Evolutionary conservation across 441 rosid species (phyloP), one percentile per base, ranked within the genome.

Genomic region (Viola pubescens): DNA sequence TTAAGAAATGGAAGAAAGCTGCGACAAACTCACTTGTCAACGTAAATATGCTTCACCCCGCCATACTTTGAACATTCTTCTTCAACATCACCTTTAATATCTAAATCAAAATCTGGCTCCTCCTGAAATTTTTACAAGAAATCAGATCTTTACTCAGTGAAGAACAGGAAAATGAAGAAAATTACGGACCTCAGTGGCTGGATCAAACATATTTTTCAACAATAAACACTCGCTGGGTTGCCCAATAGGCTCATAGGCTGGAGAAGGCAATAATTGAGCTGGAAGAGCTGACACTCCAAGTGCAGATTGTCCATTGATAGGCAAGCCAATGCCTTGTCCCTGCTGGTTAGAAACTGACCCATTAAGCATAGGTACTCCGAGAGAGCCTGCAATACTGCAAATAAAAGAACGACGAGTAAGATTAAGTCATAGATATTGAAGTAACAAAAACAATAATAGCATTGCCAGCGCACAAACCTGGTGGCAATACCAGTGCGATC

Each of bases 181-280:
- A 63, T 49, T 51, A 60, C 44, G 12, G 6, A 90, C 97, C 97
- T 90, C 97, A 2, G 91, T 77, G 10, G 84, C 82, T 55, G 96
- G 90, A 75, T 88, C 97, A 64, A 90, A 90, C 88, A 90, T 76
- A 72, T 90, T 90, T 75, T 90, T 88, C 77, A 90, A 73, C 73
- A 90, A 72, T 63, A 90, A 78, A 67, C 91, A 90, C 62, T 86
- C 90, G 57, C 87, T 83, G 13, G 97, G 94, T 60, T 49, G 78
- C 62, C 96, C 96, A 77, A 86, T 63, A 65, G 84, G 68, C 69
- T 84, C 96, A 10, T 73, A 5, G 52, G 75, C 76, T n/a, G 74
- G 70, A 52, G 85, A 48, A 61, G 91, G 68, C 50, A 81, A 70
- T 55, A 78, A 70, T 57, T 77, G 65, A 50, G 78, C 64, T 34